Conservation (phyloP, 2,329 filamentous ascomycete species). For the Bimuria novae-zelandiae region DNA sequence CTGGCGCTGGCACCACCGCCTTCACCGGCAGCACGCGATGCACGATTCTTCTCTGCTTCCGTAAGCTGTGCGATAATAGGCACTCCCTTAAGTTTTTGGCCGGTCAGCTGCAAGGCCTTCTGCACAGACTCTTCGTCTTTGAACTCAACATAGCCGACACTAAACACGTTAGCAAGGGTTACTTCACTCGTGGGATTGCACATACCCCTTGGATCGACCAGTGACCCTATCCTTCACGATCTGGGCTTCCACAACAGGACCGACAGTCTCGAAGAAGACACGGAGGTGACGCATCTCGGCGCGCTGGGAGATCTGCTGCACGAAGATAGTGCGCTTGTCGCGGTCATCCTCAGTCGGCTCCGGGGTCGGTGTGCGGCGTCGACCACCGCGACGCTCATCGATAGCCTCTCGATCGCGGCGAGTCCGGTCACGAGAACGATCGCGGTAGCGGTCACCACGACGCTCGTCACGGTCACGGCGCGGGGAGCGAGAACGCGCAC, state of each 20-base stretch:
- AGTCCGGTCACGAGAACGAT: conserved; percentile 52
- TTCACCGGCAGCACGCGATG: conserved; percentile 77
- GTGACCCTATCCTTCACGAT: conserved; percentile 98
- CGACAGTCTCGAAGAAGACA: conserved; percentile 93
- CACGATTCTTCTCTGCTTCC: conserved; percentile 98
- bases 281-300: conserved; percentile 91
- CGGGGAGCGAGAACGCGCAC: conserved; percentile 45
- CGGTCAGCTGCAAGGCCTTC: conserved; percentile 94
- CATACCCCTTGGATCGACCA: conserved; percentile 95
- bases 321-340: conserved; percentile 95
- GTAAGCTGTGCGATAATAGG: conserved; percentile 98
- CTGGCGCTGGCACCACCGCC: conserved; percentile 65
- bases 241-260: conserved; percentile 93
- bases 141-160: conserved; percentile 99
- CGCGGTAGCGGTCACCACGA: conserved; percentile 58
- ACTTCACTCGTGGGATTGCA: conserved; percentile 12
- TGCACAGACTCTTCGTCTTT: conserved; percentile 92
- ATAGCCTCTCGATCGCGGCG: conserved; percentile 45
- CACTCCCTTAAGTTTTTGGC: conserved; percentile 97
- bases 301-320: conserved; percentile 95
- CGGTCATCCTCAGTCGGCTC: conserved; percentile 92
- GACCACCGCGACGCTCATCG: conserved; percentile 50
- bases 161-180: conserved; percentile 53
- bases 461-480: conserved; percentile 47
- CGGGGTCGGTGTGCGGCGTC: conserved; percentile 61